Percentiles rank a stretch among this genome's conserved stretches.
Evolutionary conservation across 148 eudicot species (phyloP).

Genomic region (Silene uniflora): DNA sequence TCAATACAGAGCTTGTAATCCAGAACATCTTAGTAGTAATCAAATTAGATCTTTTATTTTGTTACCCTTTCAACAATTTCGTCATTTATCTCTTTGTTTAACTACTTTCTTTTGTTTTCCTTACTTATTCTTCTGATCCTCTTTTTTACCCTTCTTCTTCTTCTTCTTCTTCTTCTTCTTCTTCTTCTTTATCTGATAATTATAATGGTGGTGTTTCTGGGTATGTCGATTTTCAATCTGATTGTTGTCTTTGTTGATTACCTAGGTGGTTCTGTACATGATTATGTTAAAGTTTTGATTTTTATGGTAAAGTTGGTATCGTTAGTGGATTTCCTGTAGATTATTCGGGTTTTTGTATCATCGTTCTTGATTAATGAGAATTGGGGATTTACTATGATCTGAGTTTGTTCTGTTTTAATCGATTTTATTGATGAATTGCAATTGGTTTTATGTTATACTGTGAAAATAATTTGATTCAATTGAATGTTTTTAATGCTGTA

Average conservation of each 20-base stretch:
- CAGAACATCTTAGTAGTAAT: constrained; percentile 51
- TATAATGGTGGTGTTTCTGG: neutral
- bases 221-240: constrained; percentile 17
- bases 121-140: constrained; percentile 38
- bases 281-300: constrained; percentile 7
- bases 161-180: constrained; percentile 29
- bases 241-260: constrained; percentile 5
- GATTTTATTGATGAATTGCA: neutral
- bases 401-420: neutral
- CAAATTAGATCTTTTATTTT: constrained; percentile 67
- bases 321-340: neutral
- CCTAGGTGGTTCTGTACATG: constrained; percentile 9
- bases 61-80: constrained; percentile 73
- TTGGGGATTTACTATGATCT: neutral
- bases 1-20: constrained; percentile 84
- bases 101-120: constrained; percentile 64
- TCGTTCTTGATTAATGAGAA: neutral
- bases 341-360: constrained; percentile 8
- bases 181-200: neutral
- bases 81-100: constrained; percentile 59
- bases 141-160: constrained; percentile 33
- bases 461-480: too few relatives aligned
- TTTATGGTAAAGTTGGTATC: neutral
- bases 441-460: neutral
- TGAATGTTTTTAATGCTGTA: too few relatives aligned